Conservation (phyloP, 164 flowering plant species). For the Vitis riparia region DNA sequence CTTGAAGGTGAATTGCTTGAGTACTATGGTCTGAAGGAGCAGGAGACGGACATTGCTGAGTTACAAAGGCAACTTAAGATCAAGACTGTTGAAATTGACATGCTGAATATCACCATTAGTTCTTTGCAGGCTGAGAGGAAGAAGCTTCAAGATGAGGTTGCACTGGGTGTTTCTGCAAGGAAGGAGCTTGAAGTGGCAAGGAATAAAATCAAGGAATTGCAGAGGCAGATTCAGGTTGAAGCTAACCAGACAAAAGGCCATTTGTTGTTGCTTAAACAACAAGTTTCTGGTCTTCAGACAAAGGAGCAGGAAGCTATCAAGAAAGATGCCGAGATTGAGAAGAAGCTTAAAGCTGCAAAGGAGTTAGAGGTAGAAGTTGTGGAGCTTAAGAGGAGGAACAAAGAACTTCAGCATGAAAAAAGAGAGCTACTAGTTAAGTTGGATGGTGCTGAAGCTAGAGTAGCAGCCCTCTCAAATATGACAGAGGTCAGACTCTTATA, state of each 20-base stretch:
- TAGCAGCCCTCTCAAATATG: slow-evolving; percentile 64
- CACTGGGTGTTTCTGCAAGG: slow-evolving; percentile 41
- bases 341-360: slow-evolving; percentile 76
- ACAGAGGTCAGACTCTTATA: slow-evolving; percentile 62
- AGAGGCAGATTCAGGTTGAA: slow-evolving; percentile 91
- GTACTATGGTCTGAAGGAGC: slow-evolving; percentile 91
- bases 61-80: slow-evolving; percentile 89
- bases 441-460: slow-evolving; percentile 75
- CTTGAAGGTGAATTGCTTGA: slow-evolving; percentile 96
- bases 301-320: slow-evolving; percentile 84
- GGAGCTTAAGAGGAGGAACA: slow-evolving; percentile 88
- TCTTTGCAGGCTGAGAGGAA: slow-evolving; percentile 86
- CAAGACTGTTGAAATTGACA: slow-evolving; percentile 83
- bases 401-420: slow-evolving; percentile 92
- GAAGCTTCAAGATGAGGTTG: slow-evolving; percentile 81
- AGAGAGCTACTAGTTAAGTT: slow-evolving; percentile 77
- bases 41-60: slow-evolving; percentile 72
- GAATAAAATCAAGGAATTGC: slow-evolving; percentile 84
- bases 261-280: slow-evolving; percentile 83
- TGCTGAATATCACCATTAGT: slow-evolving; percentile 80
- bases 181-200: slow-evolving; percentile 83
- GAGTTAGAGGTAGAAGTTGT: slow-evolving; percentile 78
- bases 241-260: slow-evolving; percentile 92
- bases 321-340: slow-evolving; percentile 68
- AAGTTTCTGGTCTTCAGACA: slow-evolving; percentile 70